Percentiles rank a stretch among this genome's conserved stretches.
Evolutionary conservation across 202 grass and related monocot genomes (phyloP).

Genomic region (Zizania palustris): DNA sequence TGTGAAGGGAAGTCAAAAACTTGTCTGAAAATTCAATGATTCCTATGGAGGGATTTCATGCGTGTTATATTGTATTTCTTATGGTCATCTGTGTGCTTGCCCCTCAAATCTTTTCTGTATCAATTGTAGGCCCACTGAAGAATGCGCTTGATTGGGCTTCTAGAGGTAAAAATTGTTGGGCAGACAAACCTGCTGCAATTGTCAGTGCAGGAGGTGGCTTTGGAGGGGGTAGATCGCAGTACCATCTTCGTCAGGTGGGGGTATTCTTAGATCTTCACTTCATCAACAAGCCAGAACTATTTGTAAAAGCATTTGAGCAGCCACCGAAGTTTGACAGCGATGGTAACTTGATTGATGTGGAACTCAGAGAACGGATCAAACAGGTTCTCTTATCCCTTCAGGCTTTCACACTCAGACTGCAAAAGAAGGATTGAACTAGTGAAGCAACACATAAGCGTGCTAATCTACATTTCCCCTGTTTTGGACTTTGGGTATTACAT

Average conservation of each 20-base stretch:
- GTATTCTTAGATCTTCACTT: conserved; percentile 93
- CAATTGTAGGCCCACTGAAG: conserved; percentile 74
- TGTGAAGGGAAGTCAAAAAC: not conserved
- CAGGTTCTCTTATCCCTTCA: conserved; percentile 74
- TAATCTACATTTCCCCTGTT: not conserved
- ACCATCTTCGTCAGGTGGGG: conserved; percentile 87
- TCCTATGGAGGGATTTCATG: not conserved
- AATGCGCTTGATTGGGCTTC: conserved; percentile 98
- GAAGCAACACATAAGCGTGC: not conserved
- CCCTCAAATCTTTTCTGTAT: not conserved
- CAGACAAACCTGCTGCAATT: conserved; percentile 84
- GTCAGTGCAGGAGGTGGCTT: conserved; percentile 73
- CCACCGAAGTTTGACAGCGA: conserved; percentile 66
- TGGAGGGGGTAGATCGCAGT: conserved; percentile 66
- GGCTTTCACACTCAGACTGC: conserved; percentile 74
- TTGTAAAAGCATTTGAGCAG: conserved; percentile 62
- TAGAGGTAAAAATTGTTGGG: conserved; percentile 73
- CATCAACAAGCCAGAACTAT: conserved; percentile 93
- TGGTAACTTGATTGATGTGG: conserved; percentile 71
- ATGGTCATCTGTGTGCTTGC: not conserved
- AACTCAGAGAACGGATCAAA: conserved; percentile 68
- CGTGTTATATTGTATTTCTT: not conserved
- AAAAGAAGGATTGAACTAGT: conserved; percentile 41
- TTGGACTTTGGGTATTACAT: not conserved
- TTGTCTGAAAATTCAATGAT: not conserved